Evolutionary conservation across 768 basidiomycete species (phyloP), one percentile per base, ranked within the genome.

Genomic region (Russula emetica): DNA sequence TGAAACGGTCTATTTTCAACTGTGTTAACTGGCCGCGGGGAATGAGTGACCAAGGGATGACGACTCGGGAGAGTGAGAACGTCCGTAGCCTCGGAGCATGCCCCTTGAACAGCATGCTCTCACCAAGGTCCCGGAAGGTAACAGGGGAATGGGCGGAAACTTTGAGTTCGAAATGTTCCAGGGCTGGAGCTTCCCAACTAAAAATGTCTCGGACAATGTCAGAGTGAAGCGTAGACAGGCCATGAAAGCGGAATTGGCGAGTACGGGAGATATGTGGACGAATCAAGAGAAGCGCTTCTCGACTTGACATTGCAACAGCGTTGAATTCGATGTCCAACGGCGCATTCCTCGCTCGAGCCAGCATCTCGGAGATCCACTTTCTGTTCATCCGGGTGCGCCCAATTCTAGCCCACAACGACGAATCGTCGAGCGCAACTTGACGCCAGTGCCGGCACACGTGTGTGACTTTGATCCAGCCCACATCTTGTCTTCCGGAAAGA

Each of bases 401-500:
- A 32, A 66, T 42, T 7, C 34, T 44, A 32, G 44, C 20, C 66
- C 66, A 64, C 22, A 61, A 45, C 3, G 40, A 38, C 11, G 66
- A 34, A 14, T 64, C 44, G 11, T 49, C 49, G 16, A 67, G 38
- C 14, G 66, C 55, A 10, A 63, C 49, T 9, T 59, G 52, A 36
- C 63, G 63, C 66, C 66, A 67, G 42, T 56, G 49, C 18, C 36
- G 63, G 42, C 66, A 67, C 13, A 67, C 66, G 36, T 67, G 66
- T 13, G 66, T 67, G 18, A 32, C 55, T 4, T 0, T 10, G 26
- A 42, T 30, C 55, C 55, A 56, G 26, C 55, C 55, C 18, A 56
- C 10, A 16, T 2, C 5, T 3, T 20, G 8, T 16, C 2, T 8
- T 7, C 2, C 8, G 7, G 54, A 16, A 24, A 14, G 24, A 7